Evolutionary conservation across 257 asterid species (phyloP).

Genomic region (Penstemon eatonii): DNA sequence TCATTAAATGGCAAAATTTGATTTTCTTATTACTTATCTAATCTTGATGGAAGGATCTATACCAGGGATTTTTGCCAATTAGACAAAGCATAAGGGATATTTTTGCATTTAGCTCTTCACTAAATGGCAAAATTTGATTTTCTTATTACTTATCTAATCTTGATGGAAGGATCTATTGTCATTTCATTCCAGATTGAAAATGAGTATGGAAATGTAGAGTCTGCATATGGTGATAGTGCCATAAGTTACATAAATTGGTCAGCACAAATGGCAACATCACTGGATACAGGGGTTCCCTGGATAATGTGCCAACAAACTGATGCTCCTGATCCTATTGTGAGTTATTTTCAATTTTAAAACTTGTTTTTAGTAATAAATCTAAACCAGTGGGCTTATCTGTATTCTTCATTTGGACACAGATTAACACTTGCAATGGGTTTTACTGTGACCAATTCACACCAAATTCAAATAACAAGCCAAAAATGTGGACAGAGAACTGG

Average conservation of each 20-base stretch:
- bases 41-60: background rate
- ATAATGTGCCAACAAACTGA: conserved; percentile 89
- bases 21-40: background rate
- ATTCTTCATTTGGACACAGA: conserved; percentile 40
- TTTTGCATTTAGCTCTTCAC: too few relatives aligned
- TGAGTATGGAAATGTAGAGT: conserved; percentile 77
- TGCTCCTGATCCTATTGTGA: conserved; percentile 87
- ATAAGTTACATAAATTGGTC: conserved; percentile 84
- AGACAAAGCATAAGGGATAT: too few relatives aligned
- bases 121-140: background rate
- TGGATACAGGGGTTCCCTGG: conserved; percentile 93
- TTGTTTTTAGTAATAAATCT: too few relatives aligned
- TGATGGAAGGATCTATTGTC: background rate
- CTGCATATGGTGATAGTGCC: conserved; percentile 58
- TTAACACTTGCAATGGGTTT: conserved; percentile 93
- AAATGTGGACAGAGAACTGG: conserved; percentile 99
- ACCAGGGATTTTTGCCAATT: too few relatives aligned
- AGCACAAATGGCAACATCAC: conserved; percentile 75
- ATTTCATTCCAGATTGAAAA: conserved; percentile 66
- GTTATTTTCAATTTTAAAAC: conserved; percentile 19
- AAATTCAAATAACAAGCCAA: conserved; percentile 70
- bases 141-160: background rate
- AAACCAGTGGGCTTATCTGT: too few relatives aligned
- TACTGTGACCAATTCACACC: conserved; percentile 92
- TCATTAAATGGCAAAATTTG: background rate